Evolutionary conservation across 202 grass and related monocot genomes (phyloP), one percentile per base, ranked within the genome.

Genomic region (Panicum hallii): DNA sequence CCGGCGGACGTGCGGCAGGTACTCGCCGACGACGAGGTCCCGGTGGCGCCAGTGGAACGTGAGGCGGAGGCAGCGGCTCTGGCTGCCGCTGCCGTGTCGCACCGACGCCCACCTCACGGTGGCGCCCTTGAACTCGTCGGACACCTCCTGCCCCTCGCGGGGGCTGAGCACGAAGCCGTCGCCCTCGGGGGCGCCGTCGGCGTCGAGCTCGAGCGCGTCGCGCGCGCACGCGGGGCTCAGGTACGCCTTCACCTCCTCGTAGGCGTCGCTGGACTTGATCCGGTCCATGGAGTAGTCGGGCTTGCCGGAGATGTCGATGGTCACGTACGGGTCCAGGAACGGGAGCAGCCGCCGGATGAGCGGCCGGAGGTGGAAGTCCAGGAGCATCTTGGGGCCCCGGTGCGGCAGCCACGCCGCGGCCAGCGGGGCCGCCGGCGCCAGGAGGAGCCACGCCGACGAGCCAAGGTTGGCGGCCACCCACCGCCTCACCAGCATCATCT

Each of bases 71-170:
- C 91, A 70, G 1, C 53, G 32, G 44, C 23, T 26, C 54, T 56
- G 1, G 5, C 69, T 22, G n/a, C 30, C 68, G 32, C n/a, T 26
- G 0, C 42, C 0, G 1, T 11, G 6, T 43, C 68, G 6, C 1
- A 28, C 23, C 45, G 81, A 67, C 4, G 36, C 4, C 70, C 70
- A 73, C 47, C 46, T 36, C 14, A 74, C 3, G 7, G 8, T 2
- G 71, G 2, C 48, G 26, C 71, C 71, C 4, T 16, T 8, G 48
- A 55, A 74, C 49, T 40, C 49, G 72, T 74, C 91, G 42, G 84
- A 63, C 43, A 93, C 88, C 86, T 93, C 88, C 83, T 95, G 83
- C 20, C 74, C 17, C 43, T 79, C 63, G 67, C 78, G 83, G 34
- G 93, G 82, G 77, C 70, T 80, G 52, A 95, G 45, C 0, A 86